Evolutionary conservation across 1,284 basidiomycete genomes (phyloP).

Genomic region (Melampsora larici-populina): DNA sequence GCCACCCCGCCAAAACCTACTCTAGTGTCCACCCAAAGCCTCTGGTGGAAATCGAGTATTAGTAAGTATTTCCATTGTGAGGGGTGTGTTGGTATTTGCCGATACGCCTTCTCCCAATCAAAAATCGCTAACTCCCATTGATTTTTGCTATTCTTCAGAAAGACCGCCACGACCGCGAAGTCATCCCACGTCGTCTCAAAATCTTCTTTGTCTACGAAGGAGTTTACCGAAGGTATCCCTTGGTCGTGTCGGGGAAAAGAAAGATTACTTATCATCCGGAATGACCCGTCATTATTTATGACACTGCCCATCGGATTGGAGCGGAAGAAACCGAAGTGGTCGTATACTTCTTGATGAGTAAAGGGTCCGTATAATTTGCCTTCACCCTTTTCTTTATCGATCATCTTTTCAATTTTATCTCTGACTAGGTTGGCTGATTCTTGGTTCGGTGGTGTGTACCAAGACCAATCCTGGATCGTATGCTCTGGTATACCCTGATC

Average conservation of each 20-base stretch:
- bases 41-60: not conserved
- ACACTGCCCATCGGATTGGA: too few species aligned
- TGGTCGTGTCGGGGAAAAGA: not conserved
- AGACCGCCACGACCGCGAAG: not conserved
- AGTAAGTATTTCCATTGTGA: not conserved
- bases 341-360: not conserved
- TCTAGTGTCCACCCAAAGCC: not conserved
- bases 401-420: too few species aligned
- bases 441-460: too few species aligned
- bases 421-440: too few species aligned
- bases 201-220: too few species aligned
- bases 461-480: not conserved
- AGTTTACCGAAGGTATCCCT: not conserved
- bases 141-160: not conserved
- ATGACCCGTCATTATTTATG: not conserved
- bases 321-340: too few species aligned
- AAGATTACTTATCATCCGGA: too few species aligned
- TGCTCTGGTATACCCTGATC: slow-evolving; percentile 4
- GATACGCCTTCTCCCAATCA: too few species aligned
- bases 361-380: slow-evolving; percentile 1
- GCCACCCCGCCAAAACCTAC: not conserved
- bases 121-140: not conserved
- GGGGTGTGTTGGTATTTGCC: not conserved
- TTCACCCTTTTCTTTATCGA: too few species aligned
- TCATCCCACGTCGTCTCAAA: not conserved